Conservation (phyloP, 2,329 filamentous ascomycete genomes). For the Cladophialophora bantiana region DNA sequence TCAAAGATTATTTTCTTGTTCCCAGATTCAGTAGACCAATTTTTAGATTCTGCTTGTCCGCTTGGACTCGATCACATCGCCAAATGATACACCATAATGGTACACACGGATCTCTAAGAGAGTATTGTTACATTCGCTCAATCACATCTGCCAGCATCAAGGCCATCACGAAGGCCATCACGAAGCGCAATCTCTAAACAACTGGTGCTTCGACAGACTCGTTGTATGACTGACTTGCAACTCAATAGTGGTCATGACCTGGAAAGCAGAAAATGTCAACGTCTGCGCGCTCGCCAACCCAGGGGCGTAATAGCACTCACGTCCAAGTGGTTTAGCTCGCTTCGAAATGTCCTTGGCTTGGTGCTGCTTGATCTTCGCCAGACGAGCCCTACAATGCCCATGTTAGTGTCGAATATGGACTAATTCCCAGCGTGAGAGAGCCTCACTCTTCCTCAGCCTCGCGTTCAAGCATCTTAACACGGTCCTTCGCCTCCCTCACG, state of each 20-base stretch:
- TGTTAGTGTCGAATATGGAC: slow-evolving; percentile 12
- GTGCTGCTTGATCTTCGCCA: slow-evolving; percentile 72
- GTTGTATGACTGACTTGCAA: background rate
- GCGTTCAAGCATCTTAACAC: slow-evolving; percentile 68
- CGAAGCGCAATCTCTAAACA: background rate
- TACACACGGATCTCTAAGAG: slow-evolving; percentile 13
- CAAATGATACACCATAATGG: slow-evolving; percentile 7
- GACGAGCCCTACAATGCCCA: slow-evolving; percentile 52
- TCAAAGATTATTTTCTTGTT: no score
- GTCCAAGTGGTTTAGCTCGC: slow-evolving; percentile 72
- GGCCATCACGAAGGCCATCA: no score
- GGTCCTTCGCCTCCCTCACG: slow-evolving; percentile 68
- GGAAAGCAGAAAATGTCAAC: background rate
- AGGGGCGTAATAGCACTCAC: slow-evolving; percentile 56
- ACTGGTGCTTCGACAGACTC: background rate
- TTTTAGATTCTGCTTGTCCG: background rate
- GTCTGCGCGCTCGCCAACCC: background rate
- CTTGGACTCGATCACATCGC: background rate
- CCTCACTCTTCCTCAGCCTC: slow-evolving; percentile 68
- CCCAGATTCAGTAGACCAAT: background rate
- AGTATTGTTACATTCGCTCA: slow-evolving; percentile 17
- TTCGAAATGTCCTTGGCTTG: slow-evolving; percentile 71
- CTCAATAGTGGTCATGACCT: slow-evolving; percentile 24
- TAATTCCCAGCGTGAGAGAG: background rate
- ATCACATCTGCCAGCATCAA: background rate